Conservation (phyloP, 2,329 filamentous ascomycete species). For the Monosporascus sp. region DNA sequence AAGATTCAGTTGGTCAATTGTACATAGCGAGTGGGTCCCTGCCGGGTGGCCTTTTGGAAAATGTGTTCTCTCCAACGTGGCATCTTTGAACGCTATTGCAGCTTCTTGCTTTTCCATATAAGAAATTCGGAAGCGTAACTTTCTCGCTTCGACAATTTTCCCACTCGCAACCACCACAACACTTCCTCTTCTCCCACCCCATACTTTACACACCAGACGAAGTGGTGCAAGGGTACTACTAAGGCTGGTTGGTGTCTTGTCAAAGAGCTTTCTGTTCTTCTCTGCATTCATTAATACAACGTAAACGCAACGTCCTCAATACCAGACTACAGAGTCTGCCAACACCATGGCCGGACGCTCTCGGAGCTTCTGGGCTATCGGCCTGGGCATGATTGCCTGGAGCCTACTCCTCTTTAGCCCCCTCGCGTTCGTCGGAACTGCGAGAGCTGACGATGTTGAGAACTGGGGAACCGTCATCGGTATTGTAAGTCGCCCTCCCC, state of each 20-base stretch:
- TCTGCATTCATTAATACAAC: no score
- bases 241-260: no score
- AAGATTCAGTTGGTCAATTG: not conserved
- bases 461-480: constrained; percentile 86
- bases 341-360: constrained; percentile 49
- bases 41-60: constrained; percentile 19
- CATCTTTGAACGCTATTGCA: constrained; percentile 20
- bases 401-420: constrained; percentile 85
- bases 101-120: constrained; percentile 22
- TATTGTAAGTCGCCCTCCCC: constrained; percentile 56
- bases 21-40: not conserved
- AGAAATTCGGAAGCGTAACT: constrained; percentile 16
- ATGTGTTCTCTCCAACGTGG: constrained; percentile 30
- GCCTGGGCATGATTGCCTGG: constrained; percentile 88
- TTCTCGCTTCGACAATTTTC: not conserved
- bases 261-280: no score
- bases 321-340: constrained; percentile 5
- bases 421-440: constrained; percentile 77
- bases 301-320: not conserved
- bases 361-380: constrained; percentile 65
- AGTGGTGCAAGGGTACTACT: no score
- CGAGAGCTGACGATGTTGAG: constrained; percentile 66
- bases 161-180: constrained; percentile 12
- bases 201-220: no score
- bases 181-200: not conserved